Evolutionary conservation across 2,329 filamentous ascomycete species (phyloP), one percentile per base, ranked within the genome.

Genomic region (Penicillium frequentans): DNA sequence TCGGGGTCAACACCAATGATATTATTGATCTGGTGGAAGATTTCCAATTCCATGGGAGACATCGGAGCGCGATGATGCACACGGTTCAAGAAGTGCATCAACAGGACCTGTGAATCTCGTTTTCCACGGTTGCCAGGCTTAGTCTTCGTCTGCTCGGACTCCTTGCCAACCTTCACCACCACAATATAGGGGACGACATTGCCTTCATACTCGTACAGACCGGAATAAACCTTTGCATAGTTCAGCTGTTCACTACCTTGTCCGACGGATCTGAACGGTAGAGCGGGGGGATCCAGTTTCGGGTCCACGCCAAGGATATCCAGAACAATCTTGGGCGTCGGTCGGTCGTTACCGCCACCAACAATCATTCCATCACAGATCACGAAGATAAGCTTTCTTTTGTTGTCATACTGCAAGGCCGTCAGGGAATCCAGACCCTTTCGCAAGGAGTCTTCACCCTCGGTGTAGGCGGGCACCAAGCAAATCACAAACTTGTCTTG

Each of bases 291-390:
- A 68, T 99, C 95, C 59, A 97, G 88, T 78, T 96, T 98, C 46
- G 93, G 93, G 68, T 98, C 93, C 54, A 99, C 95, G 33, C 95
- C 95, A 13, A 99, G 87, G 68, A 99, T 96, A 71, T 99, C 95
- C 54, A 99, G 83, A 24, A 99, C 93, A 64, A 99, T 99, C 60
- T 93, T 87, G 44, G 95, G 95, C 0, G 95, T 99, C 7, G 95
- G 91, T 60, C 92, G 86, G 73, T 99, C 95, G 76, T 99, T 99
- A 70, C 95, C 95, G 78, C 97, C 93, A 69, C 95, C 95, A 64
- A 99, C 96, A 80, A 99, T 99, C 93, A 99, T 98, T 77, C 95
- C 95, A 70, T 99, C 95, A 70, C 95, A 99, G 62, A 99, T 82
- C 60, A 99, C 83, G 64, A 96, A 86, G 26, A 99, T 81, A 13